A percentile compares a stretch with the other conserved stretches of the same genome.
These are phyloP conservation scores for Plectosphaerella cucumerina DNA, from an alignment of 2,329 filamentous ascomycete genomes.

Conservation along the genomic window DNA sequence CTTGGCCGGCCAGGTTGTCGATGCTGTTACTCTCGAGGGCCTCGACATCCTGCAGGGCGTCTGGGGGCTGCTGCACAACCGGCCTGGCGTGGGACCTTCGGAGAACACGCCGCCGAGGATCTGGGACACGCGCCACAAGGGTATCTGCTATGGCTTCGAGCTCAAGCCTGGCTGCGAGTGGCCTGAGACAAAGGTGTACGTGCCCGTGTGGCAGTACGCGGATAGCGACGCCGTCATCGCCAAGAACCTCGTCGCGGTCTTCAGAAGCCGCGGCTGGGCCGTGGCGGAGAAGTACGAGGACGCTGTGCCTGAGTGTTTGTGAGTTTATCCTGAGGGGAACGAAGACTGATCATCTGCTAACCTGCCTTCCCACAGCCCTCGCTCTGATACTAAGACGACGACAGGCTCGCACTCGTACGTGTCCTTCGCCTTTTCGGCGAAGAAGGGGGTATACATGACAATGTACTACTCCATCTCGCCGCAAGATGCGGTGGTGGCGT, in stretches of 20 bases:
- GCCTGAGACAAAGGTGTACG: slow-evolving; percentile 20
- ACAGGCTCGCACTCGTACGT: slow-evolving; percentile 13
- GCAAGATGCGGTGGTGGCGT: slow-evolving; percentile 5
- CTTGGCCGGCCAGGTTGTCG: slow-evolving; percentile 15
- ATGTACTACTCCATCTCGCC: slow-evolving; percentile 15
- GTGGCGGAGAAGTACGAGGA: slow-evolving; percentile 9
- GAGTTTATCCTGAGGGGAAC: not conserved
- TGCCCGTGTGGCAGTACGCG: slow-evolving; percentile 19
- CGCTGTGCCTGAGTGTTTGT: slow-evolving; percentile 9
- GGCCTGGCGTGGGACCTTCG: slow-evolving; percentile 9
- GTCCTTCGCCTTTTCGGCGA: slow-evolving; percentile 13
- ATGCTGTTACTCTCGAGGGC: slow-evolving; percentile 15
- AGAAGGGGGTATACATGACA: slow-evolving; percentile 14
- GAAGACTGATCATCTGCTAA: not conserved
- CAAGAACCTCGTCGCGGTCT: slow-evolving; percentile 8
- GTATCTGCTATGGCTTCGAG: slow-evolving; percentile 21
- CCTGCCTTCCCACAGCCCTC: slow-evolving; percentile 3
- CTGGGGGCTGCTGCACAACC: slow-evolving; percentile 20
- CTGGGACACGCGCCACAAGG: slow-evolving; percentile 11
- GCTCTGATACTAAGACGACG: slow-evolving; percentile 3
- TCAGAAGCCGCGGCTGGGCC: slow-evolving; percentile 10
- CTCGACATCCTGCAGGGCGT: slow-evolving; percentile 15
- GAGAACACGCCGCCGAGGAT: slow-evolving; percentile 10
- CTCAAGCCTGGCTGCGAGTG: slow-evolving; percentile 15
- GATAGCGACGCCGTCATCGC: slow-evolving; percentile 10